Evolutionary conservation across 2,329 filamentous ascomycete genomes (phyloP), one percentile per base, ranked within the genome.

Genomic region (Apiospora marii): DNA sequence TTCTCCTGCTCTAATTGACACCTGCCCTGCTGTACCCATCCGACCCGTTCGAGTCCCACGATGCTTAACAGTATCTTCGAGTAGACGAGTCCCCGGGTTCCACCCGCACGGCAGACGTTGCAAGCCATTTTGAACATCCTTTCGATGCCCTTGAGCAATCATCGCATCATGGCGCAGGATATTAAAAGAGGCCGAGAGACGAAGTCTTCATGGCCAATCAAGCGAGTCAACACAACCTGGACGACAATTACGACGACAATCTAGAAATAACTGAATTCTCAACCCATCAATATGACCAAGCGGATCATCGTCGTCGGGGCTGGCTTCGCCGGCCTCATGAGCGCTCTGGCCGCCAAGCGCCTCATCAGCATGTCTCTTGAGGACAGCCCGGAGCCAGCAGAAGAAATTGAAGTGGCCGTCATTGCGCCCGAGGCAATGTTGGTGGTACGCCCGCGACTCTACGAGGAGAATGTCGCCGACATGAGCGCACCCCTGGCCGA

Each of bases 271-370:
- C 30, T 4, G n/a, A 8, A 34, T 48, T 22, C 19, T 14, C 30
- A 51, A 24, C 34, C 14, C 44, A 13, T 13, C 46, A 69, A 48
- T 7, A 68, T 68, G 67, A 19, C 67, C 67, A 43, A 68, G 22
- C 46, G 41, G 34, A 69, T 69, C 24, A 48, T 77, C 44, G 73
- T 79, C 10, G 68, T 83, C 43, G 81, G 82, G 3, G 73, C 81
- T n/a, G 81, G 82, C 0, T 83, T 83, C 67, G 80, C 81, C 30
- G 82, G 82, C 13, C 69, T 83, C 2, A 82, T 81, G 80, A 83
- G 81, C 48, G 82, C 82, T 8, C 75, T 84, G 1, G 74, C 81
- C 7, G 82, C 82, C 34, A 77, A 76, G 67, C 78, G 81, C 2
- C 78, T 83, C 16, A 75, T 81, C 16, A 74, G 75, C 12, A 73